phyloP scores from a whole-genome alignment of 495 filamentous ascomycete genomes.

The Staphylotrichum longicolle region DNA sequence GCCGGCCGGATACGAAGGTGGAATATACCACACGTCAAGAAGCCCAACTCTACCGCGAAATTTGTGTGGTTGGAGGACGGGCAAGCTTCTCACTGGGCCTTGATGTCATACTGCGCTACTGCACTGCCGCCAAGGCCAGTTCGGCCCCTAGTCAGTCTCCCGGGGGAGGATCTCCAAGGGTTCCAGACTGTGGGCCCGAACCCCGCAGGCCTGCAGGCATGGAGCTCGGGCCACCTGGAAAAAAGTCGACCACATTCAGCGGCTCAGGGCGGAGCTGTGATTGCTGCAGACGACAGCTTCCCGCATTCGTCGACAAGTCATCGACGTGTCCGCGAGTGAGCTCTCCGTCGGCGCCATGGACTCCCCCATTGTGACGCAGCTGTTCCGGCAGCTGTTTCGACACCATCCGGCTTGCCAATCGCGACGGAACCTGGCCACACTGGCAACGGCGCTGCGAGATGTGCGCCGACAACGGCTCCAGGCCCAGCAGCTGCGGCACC shows the following conservation, averaged over 20 bases:
- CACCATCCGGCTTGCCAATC: constrained; percentile 70
- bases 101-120: constrained; percentile 26
- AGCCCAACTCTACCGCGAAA: no score
- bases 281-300: constrained; percentile 15
- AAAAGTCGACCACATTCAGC: constrained; percentile 16
- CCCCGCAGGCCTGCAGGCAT: constrained; percentile 2
- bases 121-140: constrained; percentile 6
- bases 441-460: constrained; percentile 43
- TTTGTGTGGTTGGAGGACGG: no score
- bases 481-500: constrained; percentile 15
- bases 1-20: background rate
- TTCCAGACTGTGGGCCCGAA: constrained; percentile 1
- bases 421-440: constrained; percentile 46
- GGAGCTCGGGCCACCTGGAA: constrained; percentile 35
- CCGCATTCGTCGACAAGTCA: background rate
- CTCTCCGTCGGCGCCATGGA: constrained; percentile 61
- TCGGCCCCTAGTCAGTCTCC: background rate
- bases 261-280: background rate
- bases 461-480: constrained; percentile 28
- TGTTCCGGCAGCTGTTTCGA: constrained; percentile 80
- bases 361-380: constrained; percentile 68
- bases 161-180: no score
- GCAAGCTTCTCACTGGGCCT: background rate
- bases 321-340: constrained; percentile 1
- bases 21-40: background rate